phyloP scores from a whole-genome alignment of 352 stramenopile species.

The Aphanomyces euteiches region DNA sequence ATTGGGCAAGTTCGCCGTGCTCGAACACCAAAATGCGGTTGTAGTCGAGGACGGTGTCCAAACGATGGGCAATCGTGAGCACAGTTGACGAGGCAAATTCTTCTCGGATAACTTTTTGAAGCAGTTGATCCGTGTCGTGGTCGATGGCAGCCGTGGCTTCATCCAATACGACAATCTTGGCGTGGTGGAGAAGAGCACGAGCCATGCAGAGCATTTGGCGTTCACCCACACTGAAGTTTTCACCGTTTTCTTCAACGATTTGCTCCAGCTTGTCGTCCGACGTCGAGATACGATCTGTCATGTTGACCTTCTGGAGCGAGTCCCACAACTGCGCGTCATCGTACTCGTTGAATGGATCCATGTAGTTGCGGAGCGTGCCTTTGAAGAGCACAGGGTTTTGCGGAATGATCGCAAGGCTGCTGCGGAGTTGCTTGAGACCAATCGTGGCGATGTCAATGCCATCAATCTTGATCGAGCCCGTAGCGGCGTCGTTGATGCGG shows the following conservation, averaged over 20 bases:
- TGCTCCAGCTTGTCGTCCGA: constrained; percentile 49
- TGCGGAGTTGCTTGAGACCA: constrained; percentile 50
- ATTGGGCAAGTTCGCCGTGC: not conserved
- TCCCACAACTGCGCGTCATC: constrained; percentile 83
- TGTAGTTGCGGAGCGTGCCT: constrained; percentile 85
- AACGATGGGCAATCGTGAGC: constrained; percentile 89
- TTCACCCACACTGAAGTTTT: constrained; percentile 88
- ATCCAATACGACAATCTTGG: constrained; percentile 85
- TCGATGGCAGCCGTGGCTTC: constrained; percentile 86
- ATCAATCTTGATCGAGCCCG: constrained; percentile 57
- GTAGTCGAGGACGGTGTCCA: constrained; percentile 42
- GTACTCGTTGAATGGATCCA: constrained; percentile 91
- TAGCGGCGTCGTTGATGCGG: constrained; percentile 47
- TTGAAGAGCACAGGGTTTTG: constrained; percentile 88
- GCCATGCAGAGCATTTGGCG: constrained; percentile 87
- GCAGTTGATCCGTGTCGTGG: constrained; percentile 63
- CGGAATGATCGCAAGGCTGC: constrained; percentile 53
- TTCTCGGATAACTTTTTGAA: constrained; percentile 75
- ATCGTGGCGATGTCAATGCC: constrained; percentile 54
- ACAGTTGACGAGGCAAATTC: constrained; percentile 39
- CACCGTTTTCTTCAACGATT: constrained; percentile 63
- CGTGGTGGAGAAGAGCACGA: constrained; percentile 75
- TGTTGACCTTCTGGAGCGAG: constrained; percentile 73
- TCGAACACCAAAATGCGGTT: constrained; percentile 15
- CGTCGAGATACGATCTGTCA: constrained; percentile 57